A percentile compares a stretch with the other conserved stretches of the same genome.
phyloP scores from a whole-genome alignment of 164 flowering plant species.

The Chimonanthus praecox region DNA sequence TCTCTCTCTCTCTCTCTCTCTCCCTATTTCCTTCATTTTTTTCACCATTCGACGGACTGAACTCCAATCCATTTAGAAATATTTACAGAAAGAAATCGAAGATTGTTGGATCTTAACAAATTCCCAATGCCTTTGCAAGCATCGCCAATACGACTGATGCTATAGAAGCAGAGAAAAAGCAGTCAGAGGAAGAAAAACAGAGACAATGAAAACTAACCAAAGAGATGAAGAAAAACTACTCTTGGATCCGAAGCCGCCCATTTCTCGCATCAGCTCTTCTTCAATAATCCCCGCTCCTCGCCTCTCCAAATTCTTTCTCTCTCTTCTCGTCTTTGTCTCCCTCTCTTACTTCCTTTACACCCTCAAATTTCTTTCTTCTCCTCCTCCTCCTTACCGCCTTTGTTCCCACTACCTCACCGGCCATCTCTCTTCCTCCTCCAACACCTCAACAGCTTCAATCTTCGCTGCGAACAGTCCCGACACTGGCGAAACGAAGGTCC shows the following conservation, averaged over 20 bases:
- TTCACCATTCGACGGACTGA: neutral
- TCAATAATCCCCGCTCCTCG: neutral
- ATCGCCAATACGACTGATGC: neutral
- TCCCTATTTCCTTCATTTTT: no score
- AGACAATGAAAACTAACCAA: conserved; percentile 37
- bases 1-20: neutral
- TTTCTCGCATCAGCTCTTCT: neutral
- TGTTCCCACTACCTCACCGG: neutral
- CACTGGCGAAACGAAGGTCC: conserved; percentile 26
- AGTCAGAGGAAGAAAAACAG: no score
- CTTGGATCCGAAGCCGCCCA: conserved; percentile 45
- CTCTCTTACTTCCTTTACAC: conserved; percentile 68
- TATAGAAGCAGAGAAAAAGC: neutral
- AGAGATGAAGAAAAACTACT: conserved; percentile 43
- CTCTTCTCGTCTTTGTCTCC: conserved; percentile 55
- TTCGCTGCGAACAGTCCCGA: neutral
- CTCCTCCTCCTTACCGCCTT: conserved; percentile 1
- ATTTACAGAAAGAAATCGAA: no score
- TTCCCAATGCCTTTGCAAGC: neutral
- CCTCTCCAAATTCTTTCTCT: conserved; percentile 18
- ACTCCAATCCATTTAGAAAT: neutral
- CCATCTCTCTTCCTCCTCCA: neutral
- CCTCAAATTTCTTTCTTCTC: conserved; percentile 40
- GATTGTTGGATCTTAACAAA: neutral
- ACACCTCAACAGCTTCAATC: neutral